Base-by-base conservation (phyloP, 768 basidiomycete species). In the Amanita jacksonii region DNA sequence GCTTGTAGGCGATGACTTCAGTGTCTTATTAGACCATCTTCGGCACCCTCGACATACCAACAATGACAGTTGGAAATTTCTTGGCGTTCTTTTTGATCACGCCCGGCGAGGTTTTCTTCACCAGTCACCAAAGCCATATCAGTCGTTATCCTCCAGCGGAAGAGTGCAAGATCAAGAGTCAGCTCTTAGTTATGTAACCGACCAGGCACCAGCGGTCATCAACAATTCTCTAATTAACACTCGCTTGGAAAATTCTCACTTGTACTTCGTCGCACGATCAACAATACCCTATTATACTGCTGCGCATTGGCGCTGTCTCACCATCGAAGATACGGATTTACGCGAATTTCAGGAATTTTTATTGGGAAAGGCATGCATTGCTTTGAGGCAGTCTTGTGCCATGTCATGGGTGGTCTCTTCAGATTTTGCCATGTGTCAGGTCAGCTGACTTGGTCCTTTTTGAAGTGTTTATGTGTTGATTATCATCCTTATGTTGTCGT, bases 101-200 rank as follows among this genome's bases (percentile, higher is more conserved):
- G 43, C 57, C 25, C 61, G 70, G 35, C 55, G 72, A 25, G 70
- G 69, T 7, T 30, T 70, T 8, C 25, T 34, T 12, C 13, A 20
- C 1, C 31, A 46, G 16, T 18, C 20, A 12, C 3, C 15, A 19
- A 35, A 48, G 32, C 41, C 41, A 31, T 20, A 42, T 33, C 12
- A 37, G 12, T 24, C 45, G 20, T 30, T 51, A 25, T 45, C 56
- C 20, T 63, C 73, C 7, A 69, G 70, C 16, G 65, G 71, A 7
- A 58, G 62, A 31, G 48, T 57, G 39, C 55, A 78, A 10, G 69
- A 74, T 54, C 72, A 79, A 49, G 65, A 78, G 47, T 71, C 72
- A 25, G 52, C 56, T 1, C 62, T 72, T 28, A 72, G 71, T 5
- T 59, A 57, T 38, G 47, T 76, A 23, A 45, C 68, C n/a, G 64